phyloP scores from a whole-genome alignment of 495 filamentous ascomycete species.

The Daldinia concentrica region DNA sequence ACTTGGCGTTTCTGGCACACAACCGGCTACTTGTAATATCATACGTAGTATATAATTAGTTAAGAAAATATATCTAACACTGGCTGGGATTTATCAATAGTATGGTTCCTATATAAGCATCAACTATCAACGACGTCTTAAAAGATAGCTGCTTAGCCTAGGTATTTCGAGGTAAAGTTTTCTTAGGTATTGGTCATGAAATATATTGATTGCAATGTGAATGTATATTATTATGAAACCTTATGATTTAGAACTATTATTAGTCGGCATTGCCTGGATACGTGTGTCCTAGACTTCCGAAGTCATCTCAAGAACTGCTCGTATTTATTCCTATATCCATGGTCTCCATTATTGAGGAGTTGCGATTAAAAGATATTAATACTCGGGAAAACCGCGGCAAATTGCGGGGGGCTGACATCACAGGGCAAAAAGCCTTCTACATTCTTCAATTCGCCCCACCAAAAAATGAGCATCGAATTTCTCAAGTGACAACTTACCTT shows the following conservation, averaged over 20 bases:
- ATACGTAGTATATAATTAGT: too few species aligned
- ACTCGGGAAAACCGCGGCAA: conserved; percentile 37
- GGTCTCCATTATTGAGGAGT: not conserved
- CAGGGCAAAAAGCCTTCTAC: conserved; percentile 30
- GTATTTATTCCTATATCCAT: conserved; percentile 8
- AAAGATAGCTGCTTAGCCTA: not conserved
- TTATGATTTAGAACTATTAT: not conserved
- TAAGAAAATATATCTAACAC: too few species aligned
- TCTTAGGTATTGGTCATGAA: not conserved
- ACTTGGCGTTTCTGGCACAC: not conserved
- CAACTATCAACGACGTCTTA: not conserved
- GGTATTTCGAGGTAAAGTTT: not conserved
- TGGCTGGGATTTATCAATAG: too few species aligned
- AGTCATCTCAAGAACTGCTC: not conserved
- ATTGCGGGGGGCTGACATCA: conserved; percentile 46
- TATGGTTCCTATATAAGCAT: not conserved
- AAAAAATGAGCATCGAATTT: conserved; percentile 18
- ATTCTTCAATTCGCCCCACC: conserved; percentile 46
- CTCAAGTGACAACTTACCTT: conserved; percentile 20
- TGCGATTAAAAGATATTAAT: conserved; percentile 6
- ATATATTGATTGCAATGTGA: not conserved
- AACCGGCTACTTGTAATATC: not conserved
- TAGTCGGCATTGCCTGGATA: not conserved
- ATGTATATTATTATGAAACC: not conserved
- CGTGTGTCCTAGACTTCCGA: not conserved